phyloP scores from a whole-genome alignment of 345 rosid species.

The Salix suchowensis region DNA sequence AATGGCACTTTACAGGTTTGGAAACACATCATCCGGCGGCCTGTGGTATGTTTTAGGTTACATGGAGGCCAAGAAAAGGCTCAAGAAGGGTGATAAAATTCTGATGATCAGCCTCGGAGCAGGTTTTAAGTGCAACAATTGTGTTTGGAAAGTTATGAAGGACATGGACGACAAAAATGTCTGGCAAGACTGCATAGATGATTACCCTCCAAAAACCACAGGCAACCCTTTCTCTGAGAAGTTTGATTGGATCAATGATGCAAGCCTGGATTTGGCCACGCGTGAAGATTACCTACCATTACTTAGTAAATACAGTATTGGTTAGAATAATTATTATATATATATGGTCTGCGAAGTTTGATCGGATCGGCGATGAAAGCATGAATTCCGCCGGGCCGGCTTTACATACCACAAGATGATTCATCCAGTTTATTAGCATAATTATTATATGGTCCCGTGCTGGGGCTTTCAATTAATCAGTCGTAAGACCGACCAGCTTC shows the following conservation, averaged over 20 bases:
- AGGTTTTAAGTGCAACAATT: conserved; percentile 31
- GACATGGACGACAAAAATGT: conserved; percentile 31
- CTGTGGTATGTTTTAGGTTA: conserved; percentile 33
- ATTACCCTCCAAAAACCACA: conserved; percentile 28
- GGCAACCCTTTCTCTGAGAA: conserved; percentile 37
- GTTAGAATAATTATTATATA: neutral
- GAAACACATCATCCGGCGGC: conserved; percentile 25
- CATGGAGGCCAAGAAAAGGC: conserved; percentile 35
- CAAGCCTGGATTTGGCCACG: neutral
- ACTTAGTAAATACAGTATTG: neutral
- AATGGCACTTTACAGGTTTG: conserved; percentile 36
- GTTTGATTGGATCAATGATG: conserved; percentile 34
- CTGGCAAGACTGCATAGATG: conserved; percentile 45
- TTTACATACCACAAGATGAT: no score
- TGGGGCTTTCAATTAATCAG: no score
- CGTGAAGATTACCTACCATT: neutral
- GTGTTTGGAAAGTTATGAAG: conserved; percentile 27
- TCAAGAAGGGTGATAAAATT: conserved; percentile 22
- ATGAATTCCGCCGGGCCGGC: no score
- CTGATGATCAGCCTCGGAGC: conserved; percentile 32
- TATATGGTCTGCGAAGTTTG: no score
- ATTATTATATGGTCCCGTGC: no score
- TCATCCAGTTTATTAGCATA: no score
- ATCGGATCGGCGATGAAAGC: no score
- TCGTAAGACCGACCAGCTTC: no score